Evolutionary conservation across 2,329 filamentous ascomycete species (phyloP), one percentile per base, ranked within the genome.

Genomic region (Sporothrix brunneoviolacea): DNA sequence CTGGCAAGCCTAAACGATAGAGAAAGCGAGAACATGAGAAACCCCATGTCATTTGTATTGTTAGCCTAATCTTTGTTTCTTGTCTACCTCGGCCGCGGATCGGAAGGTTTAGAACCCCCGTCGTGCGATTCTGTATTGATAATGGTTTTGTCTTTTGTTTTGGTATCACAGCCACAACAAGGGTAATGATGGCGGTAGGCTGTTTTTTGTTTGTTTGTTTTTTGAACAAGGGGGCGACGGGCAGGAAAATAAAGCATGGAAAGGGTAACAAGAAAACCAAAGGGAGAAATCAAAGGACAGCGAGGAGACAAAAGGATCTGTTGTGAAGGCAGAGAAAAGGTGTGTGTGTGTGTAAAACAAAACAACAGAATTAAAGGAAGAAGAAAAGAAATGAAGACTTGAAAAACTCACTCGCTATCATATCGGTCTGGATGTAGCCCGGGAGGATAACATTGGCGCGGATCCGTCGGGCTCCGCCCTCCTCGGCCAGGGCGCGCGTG

Each of bases 361-460:
- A 42, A 21, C n/a, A n/a, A n/a, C n/a, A n/a, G n/a, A n/a, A n/a
- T n/a, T n/a, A n/a, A n/a, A n/a, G n/a, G 16, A 15, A 28, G 9
- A 30, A 4, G 10, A 21, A 6, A 32, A 16, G 4, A 33, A 35
- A 16, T 8, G 18, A 19, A 24, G 19, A 6, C 5, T 9, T 8
- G 24, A 15, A 21, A 36, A 36, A 66, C 70, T 68, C 68, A 91
- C 87, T 72, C 63, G 77, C 68, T 58, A 85, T 88, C 88, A 95
- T 94, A 42, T 81, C 77, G 40, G 88, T 91, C 51, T 86, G 74
- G 58, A 94, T 83, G 70, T 91, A 95, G 7, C 89, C 89, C 1
- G 89, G 89, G 37, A 91, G 70, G 56, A 95, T 80, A 24, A 84
- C 84, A 68, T 95, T 95, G 41, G 88, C 84, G 27, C 90, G 76